phyloP scores from a whole-genome alignment of 805 yeast genomes.

The Ogataea ganodermae region DNA sequence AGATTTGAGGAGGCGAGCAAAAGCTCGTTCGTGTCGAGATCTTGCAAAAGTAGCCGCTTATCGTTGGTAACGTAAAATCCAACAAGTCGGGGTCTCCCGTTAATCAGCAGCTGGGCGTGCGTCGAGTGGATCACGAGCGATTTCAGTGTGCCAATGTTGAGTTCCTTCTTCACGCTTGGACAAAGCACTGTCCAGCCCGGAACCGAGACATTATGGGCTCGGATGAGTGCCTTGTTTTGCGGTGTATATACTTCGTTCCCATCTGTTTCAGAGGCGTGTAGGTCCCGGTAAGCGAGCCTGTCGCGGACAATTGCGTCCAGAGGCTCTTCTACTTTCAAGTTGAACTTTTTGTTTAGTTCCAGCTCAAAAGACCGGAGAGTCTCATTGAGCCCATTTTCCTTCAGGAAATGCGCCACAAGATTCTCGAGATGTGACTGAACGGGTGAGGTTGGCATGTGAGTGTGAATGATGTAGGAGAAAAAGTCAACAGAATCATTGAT shows the following conservation, averaged over 20 bases:
- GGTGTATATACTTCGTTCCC: constrained; percentile 21
- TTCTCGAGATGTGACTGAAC: constrained; percentile 20
- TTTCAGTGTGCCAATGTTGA: constrained; percentile 20
- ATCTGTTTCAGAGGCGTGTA: constrained; percentile 13
- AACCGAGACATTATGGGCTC: constrained; percentile 18
- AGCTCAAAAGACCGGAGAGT: constrained; percentile 52
- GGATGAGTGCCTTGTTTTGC: constrained; percentile 27
- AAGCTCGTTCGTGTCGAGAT: constrained; percentile 22
- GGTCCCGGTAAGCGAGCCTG: constrained; percentile 30
- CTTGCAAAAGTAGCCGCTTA: constrained; percentile 28
- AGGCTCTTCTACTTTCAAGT: constrained; percentile 35
- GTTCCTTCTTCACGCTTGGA: constrained; percentile 16
- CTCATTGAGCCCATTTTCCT: constrained; percentile 44
- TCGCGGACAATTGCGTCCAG: constrained; percentile 39
- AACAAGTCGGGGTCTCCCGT: constrained; percentile 1
- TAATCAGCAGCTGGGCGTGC: constrained; percentile 16
- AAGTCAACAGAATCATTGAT: not conserved
- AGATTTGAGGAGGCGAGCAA: constrained; percentile 15
- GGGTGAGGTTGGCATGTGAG: not conserved
- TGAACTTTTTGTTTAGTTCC: constrained; percentile 42
- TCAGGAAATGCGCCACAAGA: constrained; percentile 62
- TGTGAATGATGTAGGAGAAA: not conserved
- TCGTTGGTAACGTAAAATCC: constrained; percentile 34
- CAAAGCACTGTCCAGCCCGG: constrained; percentile 31
- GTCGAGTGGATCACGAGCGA: constrained; percentile 31